Conservation (phyloP, 345 rosid species). For the Triadica sebifera region DNA sequence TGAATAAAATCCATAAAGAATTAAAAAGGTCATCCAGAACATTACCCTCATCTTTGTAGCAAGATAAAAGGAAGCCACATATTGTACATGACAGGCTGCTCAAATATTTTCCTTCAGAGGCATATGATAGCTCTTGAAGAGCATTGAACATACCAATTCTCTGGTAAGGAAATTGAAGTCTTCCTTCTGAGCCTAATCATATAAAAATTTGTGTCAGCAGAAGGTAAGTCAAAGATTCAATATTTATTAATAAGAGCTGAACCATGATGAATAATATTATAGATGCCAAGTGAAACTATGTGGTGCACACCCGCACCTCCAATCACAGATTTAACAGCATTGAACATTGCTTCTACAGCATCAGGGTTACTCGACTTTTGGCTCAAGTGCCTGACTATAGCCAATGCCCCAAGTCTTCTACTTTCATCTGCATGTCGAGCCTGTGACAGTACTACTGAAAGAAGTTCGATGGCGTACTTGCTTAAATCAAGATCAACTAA, state of each 20-base stretch:
- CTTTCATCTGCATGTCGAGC: slow-evolving; percentile 86
- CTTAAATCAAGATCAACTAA: slow-evolving; percentile 78
- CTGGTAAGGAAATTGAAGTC: slow-evolving; percentile 84
- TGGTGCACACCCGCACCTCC: slow-evolving; percentile 58
- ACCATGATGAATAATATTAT: neutral
- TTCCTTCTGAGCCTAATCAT: slow-evolving; percentile 85
- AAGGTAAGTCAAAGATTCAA: slow-evolving; percentile 12
- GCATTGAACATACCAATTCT: slow-evolving; percentile 85
- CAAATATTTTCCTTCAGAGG: slow-evolving; percentile 83
- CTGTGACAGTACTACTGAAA: slow-evolving; percentile 67
- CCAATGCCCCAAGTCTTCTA: slow-evolving; percentile 70
- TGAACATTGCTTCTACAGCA: slow-evolving; percentile 78
- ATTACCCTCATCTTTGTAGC: slow-evolving; percentile 83
- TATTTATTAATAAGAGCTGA: neutral
- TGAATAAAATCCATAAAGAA: neutral
- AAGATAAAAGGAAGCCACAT: slow-evolving; percentile 65
- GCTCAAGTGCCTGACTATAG: slow-evolving; percentile 61
- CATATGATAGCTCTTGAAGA: slow-evolving; percentile 72
- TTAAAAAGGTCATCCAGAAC: neutral
- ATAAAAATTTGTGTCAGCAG: slow-evolving; percentile 21
- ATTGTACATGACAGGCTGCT: slow-evolving; percentile 47
- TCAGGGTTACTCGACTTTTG: slow-evolving; percentile 93
- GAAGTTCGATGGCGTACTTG: slow-evolving; percentile 77
- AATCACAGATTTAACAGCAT: slow-evolving; percentile 65
- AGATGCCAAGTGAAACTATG: neutral